Evolutionary conservation across 1,284 basidiomycete species (phyloP).

Genomic region (Marasmius oreades): DNA sequence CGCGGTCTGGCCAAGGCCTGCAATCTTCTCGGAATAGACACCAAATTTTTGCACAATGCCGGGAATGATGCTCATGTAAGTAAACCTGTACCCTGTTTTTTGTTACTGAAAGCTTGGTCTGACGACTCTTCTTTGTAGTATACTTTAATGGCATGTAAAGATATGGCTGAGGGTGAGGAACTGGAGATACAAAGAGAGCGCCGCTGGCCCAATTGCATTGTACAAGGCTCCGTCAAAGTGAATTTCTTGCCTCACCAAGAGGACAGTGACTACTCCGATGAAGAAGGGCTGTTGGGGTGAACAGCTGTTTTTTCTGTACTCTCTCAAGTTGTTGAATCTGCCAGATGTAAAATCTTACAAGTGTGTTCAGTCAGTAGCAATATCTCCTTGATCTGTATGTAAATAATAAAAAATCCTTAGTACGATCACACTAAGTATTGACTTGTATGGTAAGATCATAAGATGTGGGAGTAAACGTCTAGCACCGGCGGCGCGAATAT

Average conservation of each 20-base stretch:
- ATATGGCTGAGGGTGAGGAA: slow-evolving; percentile 10
- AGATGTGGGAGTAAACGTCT: no score
- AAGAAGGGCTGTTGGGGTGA: slow-evolving; percentile 37
- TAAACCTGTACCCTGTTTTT: slow-evolving; percentile 11
- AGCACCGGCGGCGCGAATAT: no score
- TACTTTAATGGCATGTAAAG: slow-evolving; percentile 63
- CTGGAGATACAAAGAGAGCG: slow-evolving; percentile 69
- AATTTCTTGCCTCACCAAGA: slow-evolving; percentile 57
- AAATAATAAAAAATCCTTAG: no score
- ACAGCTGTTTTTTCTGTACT: neutral
- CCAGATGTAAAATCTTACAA: neutral
- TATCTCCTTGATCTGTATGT: no score
- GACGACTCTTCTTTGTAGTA: slow-evolving; percentile 51
- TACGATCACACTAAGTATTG: no score
- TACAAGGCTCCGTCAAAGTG: slow-evolving; percentile 45
- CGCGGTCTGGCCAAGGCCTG: slow-evolving; percentile 57
- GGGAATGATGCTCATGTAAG: slow-evolving; percentile 81
- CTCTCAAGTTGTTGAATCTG: neutral
- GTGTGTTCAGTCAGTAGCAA: neutral
- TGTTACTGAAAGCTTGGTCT: neutral
- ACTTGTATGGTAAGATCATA: no score
- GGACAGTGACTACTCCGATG: slow-evolving; percentile 56
- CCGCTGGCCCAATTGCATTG: slow-evolving; percentile 67
- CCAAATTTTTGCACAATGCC: slow-evolving; percentile 70
- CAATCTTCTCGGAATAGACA: slow-evolving; percentile 53